phyloP scores from a whole-genome alignment of 805 yeast genomes.

The Candida sanyiensis region DNA sequence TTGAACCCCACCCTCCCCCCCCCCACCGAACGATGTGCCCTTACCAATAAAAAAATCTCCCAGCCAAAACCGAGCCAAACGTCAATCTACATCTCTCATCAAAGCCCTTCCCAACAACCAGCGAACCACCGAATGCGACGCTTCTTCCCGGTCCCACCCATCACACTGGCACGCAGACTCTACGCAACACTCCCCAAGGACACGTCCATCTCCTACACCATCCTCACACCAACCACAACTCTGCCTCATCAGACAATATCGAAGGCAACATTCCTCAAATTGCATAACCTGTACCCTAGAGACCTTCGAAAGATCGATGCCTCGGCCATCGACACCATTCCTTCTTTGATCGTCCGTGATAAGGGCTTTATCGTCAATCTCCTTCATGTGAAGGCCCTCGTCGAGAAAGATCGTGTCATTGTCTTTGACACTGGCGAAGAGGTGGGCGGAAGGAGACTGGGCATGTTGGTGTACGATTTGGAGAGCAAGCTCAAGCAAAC shows the following conservation, averaged over 20 bases:
- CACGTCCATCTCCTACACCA: constrained; percentile 3
- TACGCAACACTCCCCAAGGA: constrained; percentile 4
- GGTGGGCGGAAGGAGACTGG: constrained; percentile 60
- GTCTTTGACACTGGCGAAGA: constrained; percentile 63
- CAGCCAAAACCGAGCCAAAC: too few relatives aligned
- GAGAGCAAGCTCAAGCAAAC: constrained; percentile 56
- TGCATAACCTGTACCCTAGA: constrained; percentile 75
- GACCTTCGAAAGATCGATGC: constrained; percentile 77
- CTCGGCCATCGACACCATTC: constrained; percentile 77
- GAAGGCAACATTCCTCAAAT: constrained; percentile 65
- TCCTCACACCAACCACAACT: not conserved
- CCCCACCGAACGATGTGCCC: too few relatives aligned
- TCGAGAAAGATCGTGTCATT: constrained; percentile 73
- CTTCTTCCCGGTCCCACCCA: not conserved
- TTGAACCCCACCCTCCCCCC: too few relatives aligned
- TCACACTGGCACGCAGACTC: not conserved
- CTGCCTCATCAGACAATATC: constrained; percentile 51
- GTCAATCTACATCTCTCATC: too few relatives aligned
- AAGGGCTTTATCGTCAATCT: constrained; percentile 75
- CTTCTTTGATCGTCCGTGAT: constrained; percentile 77
- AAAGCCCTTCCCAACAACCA: too few relatives aligned
- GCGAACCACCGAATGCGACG: too few relatives aligned
- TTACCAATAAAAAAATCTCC: too few relatives aligned
- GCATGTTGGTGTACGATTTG: constrained; percentile 79
- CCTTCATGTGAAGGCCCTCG: constrained; percentile 82